Percentiles rank a stretch among this genome's conserved stretches.
phyloP scores from a whole-genome alignment of 192 early-diverging fungal species.

The Cetraspora pellucida region DNA sequence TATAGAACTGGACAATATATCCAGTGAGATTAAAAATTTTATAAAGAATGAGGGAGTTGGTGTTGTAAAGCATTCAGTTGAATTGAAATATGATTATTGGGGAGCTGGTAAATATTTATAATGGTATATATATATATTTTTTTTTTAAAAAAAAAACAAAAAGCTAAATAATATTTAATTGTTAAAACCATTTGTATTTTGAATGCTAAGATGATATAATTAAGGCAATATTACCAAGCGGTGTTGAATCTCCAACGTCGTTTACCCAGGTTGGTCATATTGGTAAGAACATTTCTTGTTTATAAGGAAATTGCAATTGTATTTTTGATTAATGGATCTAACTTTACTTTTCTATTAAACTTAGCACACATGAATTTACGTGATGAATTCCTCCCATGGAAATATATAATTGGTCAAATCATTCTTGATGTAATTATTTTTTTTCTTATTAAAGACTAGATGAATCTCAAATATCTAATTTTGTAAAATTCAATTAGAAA shows the following conservation, averaged over 20 bases:
- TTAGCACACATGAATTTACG: conserved; percentile 95
- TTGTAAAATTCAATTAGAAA: conserved; percentile 67
- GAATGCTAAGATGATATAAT: conserved; percentile 77
- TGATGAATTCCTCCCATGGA: conserved; percentile 88
- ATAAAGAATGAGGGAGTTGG: conserved; percentile 52
- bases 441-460: neutral
- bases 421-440: conserved; percentile 76
- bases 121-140: neutral
- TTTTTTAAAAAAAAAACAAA: neutral
- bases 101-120: conserved; percentile 60
- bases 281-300: conserved; percentile 50
- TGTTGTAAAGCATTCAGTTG: conserved; percentile 56
- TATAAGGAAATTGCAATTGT: neutral
- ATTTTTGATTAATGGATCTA: neutral
- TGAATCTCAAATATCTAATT: neutral
- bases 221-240: conserved; percentile 81
- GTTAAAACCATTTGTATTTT: neutral
- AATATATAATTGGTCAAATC: conserved; percentile 89
- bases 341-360: neutral
- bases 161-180: neutral
- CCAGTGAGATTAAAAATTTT: conserved; percentile 50
- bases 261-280: conserved; percentile 92
- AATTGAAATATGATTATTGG: conserved; percentile 88
- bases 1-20: conserved; percentile 52
- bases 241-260: conserved; percentile 79